Evolutionary conservation across 306 rosid species (phyloP).

Genomic region (Lithocarpus polystachyus): DNA sequence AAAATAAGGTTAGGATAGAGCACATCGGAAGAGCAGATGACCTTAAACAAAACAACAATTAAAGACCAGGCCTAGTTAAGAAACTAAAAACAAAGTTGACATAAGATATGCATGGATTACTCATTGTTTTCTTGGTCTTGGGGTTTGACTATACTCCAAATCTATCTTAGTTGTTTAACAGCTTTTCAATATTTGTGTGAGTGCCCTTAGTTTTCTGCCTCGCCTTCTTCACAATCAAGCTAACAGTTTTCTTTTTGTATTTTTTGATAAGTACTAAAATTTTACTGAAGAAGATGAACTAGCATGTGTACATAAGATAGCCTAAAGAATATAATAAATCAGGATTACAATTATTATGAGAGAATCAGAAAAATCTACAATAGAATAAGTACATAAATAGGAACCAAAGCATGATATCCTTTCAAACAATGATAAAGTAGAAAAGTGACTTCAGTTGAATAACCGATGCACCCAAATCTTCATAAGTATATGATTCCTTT

Average conservation of each 20-base stretch:
- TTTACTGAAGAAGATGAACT: no score
- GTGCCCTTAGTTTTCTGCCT: background rate
- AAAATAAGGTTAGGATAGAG: background rate
- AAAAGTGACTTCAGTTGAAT: no score
- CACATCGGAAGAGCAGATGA: background rate
- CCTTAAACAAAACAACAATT: background rate
- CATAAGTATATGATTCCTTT: no score
- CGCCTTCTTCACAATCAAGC: background rate
- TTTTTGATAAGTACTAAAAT: background rate
- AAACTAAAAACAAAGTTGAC: background rate
- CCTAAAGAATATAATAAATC: no score
- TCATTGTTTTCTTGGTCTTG: background rate
- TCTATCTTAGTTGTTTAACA: background rate
- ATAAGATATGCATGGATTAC: background rate
- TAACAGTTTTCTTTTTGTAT: background rate
- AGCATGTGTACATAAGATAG: no score
- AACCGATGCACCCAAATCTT: no score
- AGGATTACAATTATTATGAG: no score
- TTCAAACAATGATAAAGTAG: no score
- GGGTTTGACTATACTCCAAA: background rate
- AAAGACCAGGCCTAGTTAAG: background rate
- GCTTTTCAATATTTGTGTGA: background rate
- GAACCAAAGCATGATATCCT: no score
- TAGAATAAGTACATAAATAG: no score
- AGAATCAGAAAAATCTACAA: no score